A percentile compares a stretch with the other conserved stretches of the same genome.
These are phyloP conservation scores for Wickerhamomyces kurtzmanii DNA, from an alignment of 805 yeast species.

Conservation along the genomic window DNA sequence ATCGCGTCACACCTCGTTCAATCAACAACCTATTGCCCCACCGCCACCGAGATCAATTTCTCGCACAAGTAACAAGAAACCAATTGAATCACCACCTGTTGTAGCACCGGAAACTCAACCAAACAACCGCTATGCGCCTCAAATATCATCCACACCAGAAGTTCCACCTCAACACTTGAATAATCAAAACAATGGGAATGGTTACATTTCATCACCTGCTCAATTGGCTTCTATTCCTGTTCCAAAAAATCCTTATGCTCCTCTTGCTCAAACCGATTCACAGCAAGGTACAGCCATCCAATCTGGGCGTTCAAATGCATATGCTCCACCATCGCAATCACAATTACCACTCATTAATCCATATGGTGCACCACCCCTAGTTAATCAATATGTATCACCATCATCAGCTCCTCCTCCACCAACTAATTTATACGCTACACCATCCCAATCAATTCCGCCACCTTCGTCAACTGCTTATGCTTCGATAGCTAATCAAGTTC, in stretches of 20 bases:
- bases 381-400: conserved; percentile 16
- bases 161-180: conserved; percentile 14
- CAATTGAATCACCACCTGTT: conserved; percentile 7
- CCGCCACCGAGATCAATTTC: conserved; percentile 24
- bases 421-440: conserved; percentile 24
- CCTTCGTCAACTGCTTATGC: conserved; percentile 7
- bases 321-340: conserved; percentile 6
- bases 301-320: too few species aligned
- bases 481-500: conserved; percentile 9
- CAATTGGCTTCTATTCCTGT: conserved; percentile 5
- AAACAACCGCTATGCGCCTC: conserved; percentile 26
- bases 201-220: too few species aligned
- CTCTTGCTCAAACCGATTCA: too few species aligned
- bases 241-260: conserved; percentile 3
- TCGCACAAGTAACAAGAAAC: conserved; percentile 13
- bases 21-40: conserved; percentile 16
- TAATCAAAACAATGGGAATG: conserved; percentile 1
- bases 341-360: conserved; percentile 17
- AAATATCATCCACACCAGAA: conserved; percentile 10
- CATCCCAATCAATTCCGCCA: conserved; percentile 4
- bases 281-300: too few species aligned
- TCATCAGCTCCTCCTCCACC: conserved; percentile 15
- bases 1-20: conserved; percentile 14
- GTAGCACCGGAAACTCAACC: conserved; percentile 17
- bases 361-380: conserved; percentile 15